Conservation (phyloP, 176 grass and related monocot genomes). For the Dendrocalamus sinicus region DNA sequence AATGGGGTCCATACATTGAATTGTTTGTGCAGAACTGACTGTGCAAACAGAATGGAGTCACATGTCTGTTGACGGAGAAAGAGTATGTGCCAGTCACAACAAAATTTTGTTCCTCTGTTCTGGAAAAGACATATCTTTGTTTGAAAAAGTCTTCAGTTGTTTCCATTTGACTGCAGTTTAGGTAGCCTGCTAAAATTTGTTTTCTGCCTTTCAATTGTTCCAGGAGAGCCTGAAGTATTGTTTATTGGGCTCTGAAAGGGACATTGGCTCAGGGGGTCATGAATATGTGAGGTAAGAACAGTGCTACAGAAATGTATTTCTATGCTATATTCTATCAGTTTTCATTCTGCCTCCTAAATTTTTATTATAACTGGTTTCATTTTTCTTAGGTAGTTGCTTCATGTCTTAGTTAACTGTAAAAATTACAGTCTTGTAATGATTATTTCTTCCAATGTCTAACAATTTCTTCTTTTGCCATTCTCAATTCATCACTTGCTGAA, state of each 20-base stretch:
- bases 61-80: constrained; percentile 90
- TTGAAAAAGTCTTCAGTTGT: background rate
- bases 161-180: background rate
- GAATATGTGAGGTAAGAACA: constrained; percentile 85
- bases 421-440: background rate
- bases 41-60: background rate
- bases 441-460: background rate
- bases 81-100: constrained; percentile 53
- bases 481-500: background rate
- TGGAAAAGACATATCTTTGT: background rate
- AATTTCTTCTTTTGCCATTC: background rate
- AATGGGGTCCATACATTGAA: background rate
- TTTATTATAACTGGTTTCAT: background rate
- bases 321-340: background rate
- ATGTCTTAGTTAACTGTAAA: background rate
- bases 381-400: constrained; percentile 12
- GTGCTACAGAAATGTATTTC: background rate
- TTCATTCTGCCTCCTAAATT: background rate
- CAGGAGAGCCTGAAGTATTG: constrained; percentile 91
- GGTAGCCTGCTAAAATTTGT: background rate
- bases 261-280: constrained; percentile 97
- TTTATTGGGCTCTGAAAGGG: constrained; percentile 88
- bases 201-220: constrained; percentile 26
- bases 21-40: background rate
- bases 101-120: background rate